These are phyloP conservation scores for Zygoascus bituminiphila DNA, from an alignment of 805 yeast species.

Conservation along the genomic window DNA sequence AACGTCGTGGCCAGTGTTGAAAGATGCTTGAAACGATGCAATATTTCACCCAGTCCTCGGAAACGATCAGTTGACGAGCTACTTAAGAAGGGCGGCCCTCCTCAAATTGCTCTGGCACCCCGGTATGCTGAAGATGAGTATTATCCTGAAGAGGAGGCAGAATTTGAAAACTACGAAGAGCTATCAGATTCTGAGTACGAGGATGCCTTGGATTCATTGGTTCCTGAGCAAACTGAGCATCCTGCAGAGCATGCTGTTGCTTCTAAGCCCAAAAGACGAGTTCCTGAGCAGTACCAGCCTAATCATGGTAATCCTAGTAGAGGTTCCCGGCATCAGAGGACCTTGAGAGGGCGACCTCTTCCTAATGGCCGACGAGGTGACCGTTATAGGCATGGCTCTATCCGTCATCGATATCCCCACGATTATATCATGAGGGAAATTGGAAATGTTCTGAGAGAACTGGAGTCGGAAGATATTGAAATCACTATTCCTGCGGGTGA, in stretches of 20 bases:
- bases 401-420: neutral
- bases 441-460: neutral
- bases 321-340: neutral
- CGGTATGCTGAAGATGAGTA: neutral
- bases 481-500: conserved; percentile 1
- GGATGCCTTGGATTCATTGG: neutral
- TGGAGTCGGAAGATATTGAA: neutral
- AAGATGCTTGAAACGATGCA: conserved; percentile 6
- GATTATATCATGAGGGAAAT: neutral
- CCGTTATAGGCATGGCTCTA: neutral
- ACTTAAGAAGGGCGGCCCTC: neutral
- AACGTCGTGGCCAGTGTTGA: conserved; percentile 2
- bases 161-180: neutral
- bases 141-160: neutral
- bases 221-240: neutral
- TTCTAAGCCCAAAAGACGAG: neutral
- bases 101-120: neutral
- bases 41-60: neutral
- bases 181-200: neutral
- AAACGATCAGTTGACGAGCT: conserved; percentile 4
- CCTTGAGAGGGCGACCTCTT: neutral
- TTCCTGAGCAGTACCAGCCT: neutral
- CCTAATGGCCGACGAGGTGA: neutral
- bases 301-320: neutral
- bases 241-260: too few species aligned